phyloP scores from a whole-genome alignment of 164 flowering plant genomes.

The Magnolia officinalis region DNA sequence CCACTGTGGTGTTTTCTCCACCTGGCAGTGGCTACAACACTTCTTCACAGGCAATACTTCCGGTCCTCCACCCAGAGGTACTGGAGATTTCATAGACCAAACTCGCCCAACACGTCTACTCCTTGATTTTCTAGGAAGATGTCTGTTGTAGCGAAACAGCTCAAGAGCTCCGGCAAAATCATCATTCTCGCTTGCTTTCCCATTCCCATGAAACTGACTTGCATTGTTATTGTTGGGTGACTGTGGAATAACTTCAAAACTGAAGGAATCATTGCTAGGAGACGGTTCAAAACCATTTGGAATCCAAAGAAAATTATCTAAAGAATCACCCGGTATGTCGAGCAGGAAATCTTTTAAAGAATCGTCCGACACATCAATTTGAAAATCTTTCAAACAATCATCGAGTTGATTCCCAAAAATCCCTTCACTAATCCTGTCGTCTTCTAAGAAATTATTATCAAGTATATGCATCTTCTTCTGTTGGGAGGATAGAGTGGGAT shows the following conservation, averaged over 20 bases:
- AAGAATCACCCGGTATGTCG: background rate
- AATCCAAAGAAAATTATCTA: background rate
- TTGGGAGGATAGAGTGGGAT: background rate
- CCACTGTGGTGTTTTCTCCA: conserved; percentile 90
- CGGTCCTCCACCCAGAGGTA: background rate
- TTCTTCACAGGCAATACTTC: background rate
- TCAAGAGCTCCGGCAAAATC: background rate
- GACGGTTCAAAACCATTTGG: too few relatives aligned
- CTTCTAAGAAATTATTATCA: background rate
- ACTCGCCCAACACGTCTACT: background rate
- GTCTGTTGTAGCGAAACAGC: background rate
- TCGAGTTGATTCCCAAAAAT: background rate
- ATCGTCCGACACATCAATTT: background rate
- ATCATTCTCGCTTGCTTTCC: background rate
- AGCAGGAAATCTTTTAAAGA: background rate
- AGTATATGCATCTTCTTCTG: background rate
- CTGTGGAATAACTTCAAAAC: too few relatives aligned
- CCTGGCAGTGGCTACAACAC: conserved; percentile 63
- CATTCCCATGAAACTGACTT: too few relatives aligned
- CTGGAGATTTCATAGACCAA: background rate
- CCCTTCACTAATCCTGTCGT: background rate
- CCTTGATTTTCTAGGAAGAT: conserved; percentile 1
- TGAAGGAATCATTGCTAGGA: background rate
- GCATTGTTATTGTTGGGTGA: too few relatives aligned
- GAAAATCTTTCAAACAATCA: background rate